phyloP scores from a whole-genome alignment of 1,139 yeast genomes.

The Arxiozyma heterogenica region DNA sequence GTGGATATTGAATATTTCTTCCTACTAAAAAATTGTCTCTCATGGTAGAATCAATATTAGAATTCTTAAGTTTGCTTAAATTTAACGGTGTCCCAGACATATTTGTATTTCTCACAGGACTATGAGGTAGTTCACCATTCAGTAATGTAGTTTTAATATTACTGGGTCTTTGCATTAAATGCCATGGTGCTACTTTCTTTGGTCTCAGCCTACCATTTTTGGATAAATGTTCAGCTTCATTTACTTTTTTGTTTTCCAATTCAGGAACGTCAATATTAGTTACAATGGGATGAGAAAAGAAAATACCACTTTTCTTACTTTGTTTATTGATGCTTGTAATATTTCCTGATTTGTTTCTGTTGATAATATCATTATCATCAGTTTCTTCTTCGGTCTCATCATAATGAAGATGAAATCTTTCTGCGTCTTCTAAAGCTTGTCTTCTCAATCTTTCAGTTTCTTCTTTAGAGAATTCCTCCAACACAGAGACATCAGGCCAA shows the following conservation, averaged over 20 bases:
- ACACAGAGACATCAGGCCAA: slow-evolving; percentile 78
- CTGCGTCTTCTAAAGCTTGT: slow-evolving; percentile 37
- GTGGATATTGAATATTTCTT: slow-evolving; percentile 33
- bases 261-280: slow-evolving; percentile 37
- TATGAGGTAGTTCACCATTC: neutral
- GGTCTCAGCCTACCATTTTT: slow-evolving; percentile 61
- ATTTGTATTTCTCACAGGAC: neutral
- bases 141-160: slow-evolving; percentile 1
- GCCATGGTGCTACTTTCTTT: slow-evolving; percentile 71
- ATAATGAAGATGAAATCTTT: slow-evolving; percentile 33
- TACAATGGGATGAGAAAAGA: slow-evolving; percentile 35
- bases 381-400: slow-evolving; percentile 27
- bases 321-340: slow-evolving; percentile 6
- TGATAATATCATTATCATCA: slow-evolving; percentile 8
- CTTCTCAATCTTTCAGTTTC: slow-evolving; percentile 46
- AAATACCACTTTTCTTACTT: slow-evolving; percentile 27
- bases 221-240: slow-evolving; percentile 51
- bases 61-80: neutral
- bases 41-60: slow-evolving; percentile 8
- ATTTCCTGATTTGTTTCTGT: slow-evolving; percentile 6
- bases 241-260: slow-evolving; percentile 40
- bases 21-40: slow-evolving; percentile 27
- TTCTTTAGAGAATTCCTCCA: slow-evolving; percentile 67
- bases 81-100: neutral
- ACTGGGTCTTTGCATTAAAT: slow-evolving; percentile 31